Evolutionary conservation across 768 basidiomycete species (phyloP).

Genomic region (Tulasnella sp.): DNA sequence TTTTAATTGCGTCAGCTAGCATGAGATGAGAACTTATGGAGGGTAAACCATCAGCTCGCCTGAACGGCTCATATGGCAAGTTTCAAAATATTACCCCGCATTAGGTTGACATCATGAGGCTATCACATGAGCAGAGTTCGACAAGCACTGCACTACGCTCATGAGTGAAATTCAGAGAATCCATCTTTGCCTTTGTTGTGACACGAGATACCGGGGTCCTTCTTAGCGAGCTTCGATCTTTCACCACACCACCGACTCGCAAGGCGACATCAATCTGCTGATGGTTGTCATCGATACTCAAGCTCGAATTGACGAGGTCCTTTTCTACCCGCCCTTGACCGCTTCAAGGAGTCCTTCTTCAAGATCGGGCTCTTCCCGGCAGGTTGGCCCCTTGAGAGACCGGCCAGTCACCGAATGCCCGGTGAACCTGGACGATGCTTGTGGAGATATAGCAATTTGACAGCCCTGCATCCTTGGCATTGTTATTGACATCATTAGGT

Average conservation of each 20-base stretch:
- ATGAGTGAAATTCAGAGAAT: background rate
- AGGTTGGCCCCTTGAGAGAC: background rate
- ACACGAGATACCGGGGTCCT: background rate
- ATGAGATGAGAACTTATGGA: background rate
- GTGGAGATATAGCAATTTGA: background rate
- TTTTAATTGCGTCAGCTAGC: background rate
- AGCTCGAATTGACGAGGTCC: background rate
- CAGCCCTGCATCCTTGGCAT: background rate
- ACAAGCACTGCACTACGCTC: background rate
- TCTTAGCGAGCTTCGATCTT: background rate
- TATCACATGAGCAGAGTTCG: background rate
- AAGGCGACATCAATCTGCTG: background rate
- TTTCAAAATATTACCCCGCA: background rate
- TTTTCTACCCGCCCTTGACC: background rate
- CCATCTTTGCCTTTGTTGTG: background rate
- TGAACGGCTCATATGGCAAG: background rate
- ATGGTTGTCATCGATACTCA: background rate
- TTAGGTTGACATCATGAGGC: too few species aligned
- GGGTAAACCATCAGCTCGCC: background rate
- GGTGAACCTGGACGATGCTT: background rate
- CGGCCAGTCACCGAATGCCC: background rate
- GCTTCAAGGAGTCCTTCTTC: background rate
- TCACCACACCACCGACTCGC: background rate
- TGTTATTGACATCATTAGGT: background rate
- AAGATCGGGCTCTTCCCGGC: background rate